Base-by-base conservation (phyloP, 768 basidiomycete genomes). In the Amanita jacksonii region DNA sequence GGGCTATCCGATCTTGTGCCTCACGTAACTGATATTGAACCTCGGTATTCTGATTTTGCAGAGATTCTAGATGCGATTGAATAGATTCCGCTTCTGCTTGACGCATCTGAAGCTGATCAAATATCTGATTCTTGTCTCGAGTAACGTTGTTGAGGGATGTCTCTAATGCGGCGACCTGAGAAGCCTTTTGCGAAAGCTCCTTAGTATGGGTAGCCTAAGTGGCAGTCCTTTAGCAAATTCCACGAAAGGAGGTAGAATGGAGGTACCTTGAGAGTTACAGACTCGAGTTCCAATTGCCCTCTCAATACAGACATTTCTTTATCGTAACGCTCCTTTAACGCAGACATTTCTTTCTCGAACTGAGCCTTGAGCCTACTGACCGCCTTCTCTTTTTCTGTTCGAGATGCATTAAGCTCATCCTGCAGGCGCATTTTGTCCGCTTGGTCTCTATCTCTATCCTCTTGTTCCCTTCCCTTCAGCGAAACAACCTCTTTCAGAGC, bases 31-130 rank as follows among this genome's bases (percentile, higher is more conserved):
- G 90, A 61, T 85, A 93, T 53, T 89, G 79, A 23, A 88, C 66
- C 57, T 99, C 96, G 2, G 81, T 78, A 37, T 80, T 82, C 54
- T 86, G 83, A 38, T 79, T 79, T 52, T 85, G 78, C 15, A 91
- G 61, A 1, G 74, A 73, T 51, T 91, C 88, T 2, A 82, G 68
- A 50, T 85, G 80, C 4, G 76, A 77, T 50, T 82, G 80, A 4
- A 81, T 77, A 1, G 86, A 84, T 62, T 99, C 96, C 8, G 85
- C 61, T 55, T 97, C 93, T 12, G 87, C 92, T 59, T 94, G 90
- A 23, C 87, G 81, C 37, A 84, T 54, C 61, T 98, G 91, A 3
- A 91, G 69, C 48, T 85, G 78, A 51, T 93, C 87, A 57, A 97
- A 98, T 50, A 90, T 73, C 8, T 67, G 59, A 51, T 79, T 81